A percentile compares a stretch with the other conserved stretches of the same genome.
Evolutionary conservation across 345 rosid genomes (phyloP).

Genomic region (Citropsis articulata): DNA sequence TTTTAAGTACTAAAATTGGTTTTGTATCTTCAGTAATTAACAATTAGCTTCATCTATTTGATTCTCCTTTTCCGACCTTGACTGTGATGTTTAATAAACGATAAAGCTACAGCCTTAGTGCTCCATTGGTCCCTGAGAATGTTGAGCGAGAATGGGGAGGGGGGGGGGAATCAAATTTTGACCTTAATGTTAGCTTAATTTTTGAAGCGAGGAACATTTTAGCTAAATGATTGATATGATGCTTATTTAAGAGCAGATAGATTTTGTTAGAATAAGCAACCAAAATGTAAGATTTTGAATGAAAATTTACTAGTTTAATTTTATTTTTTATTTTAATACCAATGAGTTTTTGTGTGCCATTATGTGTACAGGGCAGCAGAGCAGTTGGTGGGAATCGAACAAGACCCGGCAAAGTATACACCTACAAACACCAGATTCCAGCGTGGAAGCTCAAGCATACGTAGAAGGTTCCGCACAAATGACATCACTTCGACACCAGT

Average conservation of each 20-base stretch:
- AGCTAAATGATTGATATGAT: background rate
- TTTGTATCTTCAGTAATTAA: background rate
- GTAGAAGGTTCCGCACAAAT: slow-evolving; percentile 75
- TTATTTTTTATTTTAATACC: background rate
- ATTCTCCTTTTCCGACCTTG: background rate
- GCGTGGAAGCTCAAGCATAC: slow-evolving; percentile 94
- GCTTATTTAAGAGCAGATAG: background rate
- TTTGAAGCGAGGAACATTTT: background rate
- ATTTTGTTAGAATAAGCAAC: background rate
- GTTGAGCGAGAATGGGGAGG: background rate
- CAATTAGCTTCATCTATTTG: background rate
- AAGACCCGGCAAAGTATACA: slow-evolving; percentile 81
- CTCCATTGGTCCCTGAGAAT: background rate
- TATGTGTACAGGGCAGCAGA: slow-evolving; percentile 79
- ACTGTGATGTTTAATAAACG: background rate
- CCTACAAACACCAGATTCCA: slow-evolving; percentile 95
- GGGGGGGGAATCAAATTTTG: background rate
- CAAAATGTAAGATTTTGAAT: background rate
- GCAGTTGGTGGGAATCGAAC: slow-evolving; percentile 89
- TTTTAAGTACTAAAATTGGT: too few relatives aligned
- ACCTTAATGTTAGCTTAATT: background rate
- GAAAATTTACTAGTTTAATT: background rate
- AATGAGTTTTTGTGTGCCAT: background rate
- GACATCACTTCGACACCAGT: slow-evolving; percentile 70
- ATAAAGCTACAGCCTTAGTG: background rate